A percentile compares a stretch with the other conserved stretches of the same genome.
These are phyloP conservation scores for Raphanus sativus DNA, from an alignment of 345 rosid species.

Conservation along the genomic window DNA sequence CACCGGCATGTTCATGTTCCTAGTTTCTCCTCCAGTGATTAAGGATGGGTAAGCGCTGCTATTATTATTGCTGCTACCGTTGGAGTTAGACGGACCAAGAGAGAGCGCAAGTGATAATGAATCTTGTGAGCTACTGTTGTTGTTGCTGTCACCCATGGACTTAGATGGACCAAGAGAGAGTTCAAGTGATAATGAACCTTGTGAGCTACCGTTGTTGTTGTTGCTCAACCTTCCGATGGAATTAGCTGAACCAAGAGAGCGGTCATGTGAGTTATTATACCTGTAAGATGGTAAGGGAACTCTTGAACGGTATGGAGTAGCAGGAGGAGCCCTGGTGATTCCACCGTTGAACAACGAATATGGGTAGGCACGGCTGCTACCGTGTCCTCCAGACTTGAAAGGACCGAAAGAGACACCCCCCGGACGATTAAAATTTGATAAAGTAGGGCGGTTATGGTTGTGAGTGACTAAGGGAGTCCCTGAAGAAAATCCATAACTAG, in stretches of 20 bases:
- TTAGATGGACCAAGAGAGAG: conserved; percentile 12
- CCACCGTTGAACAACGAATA: not conserved
- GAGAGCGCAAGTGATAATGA: not conserved
- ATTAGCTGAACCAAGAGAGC: not conserved
- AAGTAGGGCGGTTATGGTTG: not conserved
- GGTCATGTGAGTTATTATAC: not conserved
- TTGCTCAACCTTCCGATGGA: not conserved
- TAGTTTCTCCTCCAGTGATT: not conserved
- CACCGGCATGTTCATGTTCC: not conserved
- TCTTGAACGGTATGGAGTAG: not conserved
- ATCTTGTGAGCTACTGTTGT: not conserved
- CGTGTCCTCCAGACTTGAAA: not conserved
- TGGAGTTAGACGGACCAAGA: not conserved
- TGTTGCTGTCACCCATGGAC: not conserved
- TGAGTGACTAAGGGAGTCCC: not conserved
- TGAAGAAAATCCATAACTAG: not conserved
- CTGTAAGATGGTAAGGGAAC: not conserved
- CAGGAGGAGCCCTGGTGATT: not conserved
- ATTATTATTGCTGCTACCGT: not conserved
- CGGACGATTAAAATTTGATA: not conserved
- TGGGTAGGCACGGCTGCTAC: not conserved
- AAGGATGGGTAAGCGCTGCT: not conserved
- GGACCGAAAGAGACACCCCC: not conserved
- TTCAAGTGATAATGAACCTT: not conserved
- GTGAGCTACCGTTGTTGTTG: not conserved